phyloP scores from a whole-genome alignment of 208 protist species.

The Acanthamoeba castellanii region DNA sequence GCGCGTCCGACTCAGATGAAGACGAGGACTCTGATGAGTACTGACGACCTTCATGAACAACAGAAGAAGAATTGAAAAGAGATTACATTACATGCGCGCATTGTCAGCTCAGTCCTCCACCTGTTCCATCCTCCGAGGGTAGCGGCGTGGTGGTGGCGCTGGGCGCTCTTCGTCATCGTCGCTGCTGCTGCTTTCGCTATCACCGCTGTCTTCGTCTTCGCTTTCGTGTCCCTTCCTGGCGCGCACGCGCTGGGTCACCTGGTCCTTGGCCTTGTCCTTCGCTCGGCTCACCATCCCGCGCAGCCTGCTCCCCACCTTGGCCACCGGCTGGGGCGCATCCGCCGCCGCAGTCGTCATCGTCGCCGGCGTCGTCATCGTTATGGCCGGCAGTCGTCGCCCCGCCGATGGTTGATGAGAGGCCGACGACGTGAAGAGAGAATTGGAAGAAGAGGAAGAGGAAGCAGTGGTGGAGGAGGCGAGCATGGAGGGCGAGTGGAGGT shows the following conservation, averaged over 20 bases:
- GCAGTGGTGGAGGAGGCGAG: neutral
- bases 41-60: neutral
- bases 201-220: neutral
- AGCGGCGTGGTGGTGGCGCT: neutral
- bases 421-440: neutral
- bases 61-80: neutral
- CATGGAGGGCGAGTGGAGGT: neutral
- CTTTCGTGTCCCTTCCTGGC: neutral
- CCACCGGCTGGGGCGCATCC: neutral
- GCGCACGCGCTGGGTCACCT: neutral
- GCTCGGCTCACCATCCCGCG: constrained; percentile 19
- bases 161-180: no score
- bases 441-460: neutral
- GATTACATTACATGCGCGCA: neutral
- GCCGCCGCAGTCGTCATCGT: no score
- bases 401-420: neutral
- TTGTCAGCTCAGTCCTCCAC: neutral
- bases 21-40: neutral
- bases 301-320: neutral
- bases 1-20: neutral
- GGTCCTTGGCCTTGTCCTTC: constrained; percentile 32
- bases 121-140: neutral
- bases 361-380: neutral
- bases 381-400: neutral
- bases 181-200: neutral